Evolutionary conservation across 164 flowering plant genomes (phyloP).

Genomic region (Magnolia changhungtana): DNA sequence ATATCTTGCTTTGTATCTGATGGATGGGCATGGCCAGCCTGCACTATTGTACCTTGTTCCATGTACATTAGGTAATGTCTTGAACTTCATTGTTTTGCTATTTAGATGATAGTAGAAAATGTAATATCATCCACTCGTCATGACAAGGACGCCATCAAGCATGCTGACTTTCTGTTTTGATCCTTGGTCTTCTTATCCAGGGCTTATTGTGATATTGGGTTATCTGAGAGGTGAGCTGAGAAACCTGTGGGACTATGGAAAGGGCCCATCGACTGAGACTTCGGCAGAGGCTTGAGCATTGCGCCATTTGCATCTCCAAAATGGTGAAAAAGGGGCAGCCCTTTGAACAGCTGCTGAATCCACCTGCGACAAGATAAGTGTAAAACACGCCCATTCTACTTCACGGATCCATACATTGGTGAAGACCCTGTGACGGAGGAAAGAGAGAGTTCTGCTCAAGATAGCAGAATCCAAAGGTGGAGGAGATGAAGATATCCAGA

Average conservation of each 20-base stretch:
- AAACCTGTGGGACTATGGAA: slow-evolving; percentile 59
- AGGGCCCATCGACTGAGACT: slow-evolving; percentile 3
- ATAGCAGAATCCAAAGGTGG: background rate
- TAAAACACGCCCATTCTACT: too few species aligned
- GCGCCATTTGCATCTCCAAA: background rate
- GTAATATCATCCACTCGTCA: background rate
- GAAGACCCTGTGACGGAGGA: too few species aligned
- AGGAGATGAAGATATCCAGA: background rate
- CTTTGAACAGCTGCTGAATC: background rate
- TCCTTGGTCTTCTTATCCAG: slow-evolving; percentile 28
- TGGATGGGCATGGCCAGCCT: slow-evolving; percentile 88
- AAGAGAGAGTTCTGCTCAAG: background rate
- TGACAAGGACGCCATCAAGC: background rate
- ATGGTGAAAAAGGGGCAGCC: background rate
- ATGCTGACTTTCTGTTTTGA: background rate
- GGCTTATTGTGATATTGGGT: slow-evolving; percentile 53
- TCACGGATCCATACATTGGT: background rate
- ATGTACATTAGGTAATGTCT: slow-evolving; percentile 67
- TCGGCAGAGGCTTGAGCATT: slow-evolving; percentile 21
- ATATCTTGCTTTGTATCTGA: slow-evolving; percentile 61
- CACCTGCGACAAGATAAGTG: background rate
- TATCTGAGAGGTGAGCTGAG: slow-evolving; percentile 63
- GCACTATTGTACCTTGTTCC: slow-evolving; percentile 93
- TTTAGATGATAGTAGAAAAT: too few species aligned
- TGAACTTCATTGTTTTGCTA: background rate